phyloP scores from a whole-genome alignment of 108 stramenopile genomes.

The Stephanodiscus triporus region DNA sequence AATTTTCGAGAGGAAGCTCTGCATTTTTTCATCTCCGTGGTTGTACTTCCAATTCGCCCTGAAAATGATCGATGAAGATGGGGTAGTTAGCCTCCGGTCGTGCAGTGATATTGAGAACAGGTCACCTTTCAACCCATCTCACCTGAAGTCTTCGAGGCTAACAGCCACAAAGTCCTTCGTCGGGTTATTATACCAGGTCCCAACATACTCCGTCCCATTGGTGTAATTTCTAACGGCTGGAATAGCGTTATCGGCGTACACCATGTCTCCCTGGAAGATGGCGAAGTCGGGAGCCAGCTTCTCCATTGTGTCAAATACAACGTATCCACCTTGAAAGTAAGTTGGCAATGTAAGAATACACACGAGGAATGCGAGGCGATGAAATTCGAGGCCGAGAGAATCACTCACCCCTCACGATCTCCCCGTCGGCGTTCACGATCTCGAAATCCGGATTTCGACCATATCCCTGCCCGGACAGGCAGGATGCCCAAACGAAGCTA shows the following conservation, averaged over 20 bases:
- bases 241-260: conserved; percentile 50
- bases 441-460: conserved; percentile 53
- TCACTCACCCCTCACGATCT: conserved; percentile 28
- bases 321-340: conserved; percentile 36
- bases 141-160: conserved; percentile 52
- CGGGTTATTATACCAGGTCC: conserved; percentile 46
- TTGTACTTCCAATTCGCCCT: conserved; percentile 55
- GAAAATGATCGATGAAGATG: not conserved
- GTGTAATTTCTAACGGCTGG: conserved; percentile 15
- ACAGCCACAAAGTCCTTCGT: conserved; percentile 46
- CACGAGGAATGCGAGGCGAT: too few species aligned
- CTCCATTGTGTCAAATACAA: conserved; percentile 54
- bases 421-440: conserved; percentile 28
- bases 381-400: not conserved
- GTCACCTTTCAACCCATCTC: not conserved
- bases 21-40: conserved; percentile 46
- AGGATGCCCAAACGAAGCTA: conserved; percentile 49
- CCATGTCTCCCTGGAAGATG: conserved; percentile 52
- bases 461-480: conserved; percentile 53
- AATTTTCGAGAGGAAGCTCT: conserved; percentile 39
- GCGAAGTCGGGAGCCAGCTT: conserved; percentile 51
- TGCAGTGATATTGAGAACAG: conserved; percentile 1
- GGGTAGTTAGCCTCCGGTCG: not conserved
- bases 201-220: conserved; percentile 25
- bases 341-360: not conserved